Conservation (phyloP, 805 yeast species). For the Candida xiaguanensis region DNA sequence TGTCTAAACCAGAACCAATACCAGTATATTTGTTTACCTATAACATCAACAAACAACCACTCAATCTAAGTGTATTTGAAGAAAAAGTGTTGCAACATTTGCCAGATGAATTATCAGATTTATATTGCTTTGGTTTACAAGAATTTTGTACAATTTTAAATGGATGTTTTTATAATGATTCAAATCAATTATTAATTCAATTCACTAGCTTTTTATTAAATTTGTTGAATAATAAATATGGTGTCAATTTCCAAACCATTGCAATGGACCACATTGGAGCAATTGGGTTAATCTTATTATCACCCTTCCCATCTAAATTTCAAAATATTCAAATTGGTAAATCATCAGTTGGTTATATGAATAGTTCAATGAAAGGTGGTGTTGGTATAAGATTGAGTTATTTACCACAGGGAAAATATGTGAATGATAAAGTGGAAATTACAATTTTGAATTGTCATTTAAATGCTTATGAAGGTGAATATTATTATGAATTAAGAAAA, state of each 20-base stretch:
- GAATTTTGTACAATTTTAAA: slow-evolving; percentile 58
- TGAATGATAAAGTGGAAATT: slow-evolving; percentile 27
- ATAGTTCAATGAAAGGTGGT: slow-evolving; percentile 73
- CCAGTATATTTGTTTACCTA: slow-evolving; percentile 42
- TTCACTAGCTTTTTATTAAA: slow-evolving; percentile 33
- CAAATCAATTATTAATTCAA: slow-evolving; percentile 33
- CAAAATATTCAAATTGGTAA: slow-evolving; percentile 23
- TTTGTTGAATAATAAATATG: slow-evolving; percentile 33
- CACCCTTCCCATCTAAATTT: slow-evolving; percentile 38
- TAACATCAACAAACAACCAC: slow-evolving; percentile 51
- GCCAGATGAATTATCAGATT: slow-evolving; percentile 35
- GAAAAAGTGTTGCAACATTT: slow-evolving; percentile 22
- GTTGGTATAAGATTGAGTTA: slow-evolving; percentile 54
- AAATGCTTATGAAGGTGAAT: slow-evolving; percentile 71
- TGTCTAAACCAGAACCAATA: slow-evolving; percentile 3
- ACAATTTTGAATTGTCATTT: slow-evolving; percentile 73
- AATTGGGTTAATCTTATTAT: slow-evolving; percentile 50
- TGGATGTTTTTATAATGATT: slow-evolving; percentile 41
- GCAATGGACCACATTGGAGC: slow-evolving; percentile 52
- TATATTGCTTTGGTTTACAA: slow-evolving; percentile 63
- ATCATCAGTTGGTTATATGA: slow-evolving; percentile 53
- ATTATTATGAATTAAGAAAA: slow-evolving; percentile 47
- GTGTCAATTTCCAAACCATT: slow-evolving; percentile 36
- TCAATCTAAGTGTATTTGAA: slow-evolving; percentile 30
- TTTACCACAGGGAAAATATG: slow-evolving; percentile 17